Evolutionary conservation across 1,284 basidiomycete genomes (phyloP), one percentile per base, ranked within the genome.

Genomic region (Apiotrichum domesticum): DNA sequence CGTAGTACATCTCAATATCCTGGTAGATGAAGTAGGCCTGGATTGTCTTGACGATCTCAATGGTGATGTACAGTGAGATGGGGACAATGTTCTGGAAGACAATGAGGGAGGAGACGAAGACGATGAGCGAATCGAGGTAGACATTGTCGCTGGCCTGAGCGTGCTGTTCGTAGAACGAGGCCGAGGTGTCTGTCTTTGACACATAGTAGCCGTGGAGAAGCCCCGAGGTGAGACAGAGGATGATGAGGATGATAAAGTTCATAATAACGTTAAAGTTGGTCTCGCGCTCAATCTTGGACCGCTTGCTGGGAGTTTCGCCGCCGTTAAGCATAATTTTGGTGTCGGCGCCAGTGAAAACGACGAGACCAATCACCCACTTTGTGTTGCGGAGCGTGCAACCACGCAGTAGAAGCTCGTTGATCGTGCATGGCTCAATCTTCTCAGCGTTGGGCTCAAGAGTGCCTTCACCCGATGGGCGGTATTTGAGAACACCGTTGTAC

Each of bases 241-340:
- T 55, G 47, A 87, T 74, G 54, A 98, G 80, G 57, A 97, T 78
- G 54, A 83, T 77, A 70, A 98, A 97, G 77, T 98, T 98, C 80
- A 95, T 89, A 54, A 94, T 79, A 64, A 98, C 94, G 72, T 97
- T 97, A 81, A 62, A 58, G 56, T 61, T 61, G 29, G 95, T 98
- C 80, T 98, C 94, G 78, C 85, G 88, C 78, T 97, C 93, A 70
- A 98, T 96, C 81, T 96, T 97, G 68, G 87, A 88, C 55, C 90
- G 87, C 72, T 98, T 98, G 15, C 89, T 73, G 0, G 90, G 90
- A 0, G 90, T 93, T 14, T 86, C 87, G 32, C 92, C 92, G 41
- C 90, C 90, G 68, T 98, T 98, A 64, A 97, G 79, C 88, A 98
- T 95, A 71, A 98, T 98, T 82, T 98, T 98, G 51, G 94, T 94